Evolutionary conservation across 2,329 filamentous ascomycete genomes (phyloP).

Genomic region (Aspergillus sp.): DNA sequence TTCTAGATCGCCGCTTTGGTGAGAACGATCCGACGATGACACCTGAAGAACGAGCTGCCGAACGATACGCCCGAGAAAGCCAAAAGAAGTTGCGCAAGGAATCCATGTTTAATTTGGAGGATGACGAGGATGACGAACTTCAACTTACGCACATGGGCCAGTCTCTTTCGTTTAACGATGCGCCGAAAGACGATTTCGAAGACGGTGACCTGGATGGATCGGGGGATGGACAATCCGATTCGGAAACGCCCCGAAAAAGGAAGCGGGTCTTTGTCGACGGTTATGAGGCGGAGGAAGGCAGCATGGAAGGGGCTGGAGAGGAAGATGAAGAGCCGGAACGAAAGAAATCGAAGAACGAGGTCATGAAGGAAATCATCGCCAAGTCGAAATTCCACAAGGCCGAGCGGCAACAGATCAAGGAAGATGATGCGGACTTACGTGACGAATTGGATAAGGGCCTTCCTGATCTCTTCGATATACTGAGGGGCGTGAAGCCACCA

Average conservation of each 20-base stretch:
- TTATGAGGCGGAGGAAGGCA: constrained; percentile 35
- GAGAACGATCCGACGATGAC: constrained; percentile 93
- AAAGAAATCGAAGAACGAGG: constrained; percentile 92
- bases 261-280: constrained; percentile 40
- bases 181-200: constrained; percentile 64
- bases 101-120: constrained; percentile 84
- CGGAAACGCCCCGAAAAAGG: constrained; percentile 43
- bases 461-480: constrained; percentile 62
- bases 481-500: constrained; percentile 51
- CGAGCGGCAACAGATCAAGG: constrained; percentile 83
- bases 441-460: constrained; percentile 79
- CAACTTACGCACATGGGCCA: constrained; percentile 77
- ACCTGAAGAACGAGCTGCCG: constrained; percentile 82
- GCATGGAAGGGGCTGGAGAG: constrained; percentile 42
- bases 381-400: constrained; percentile 96
- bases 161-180: constrained; percentile 57
- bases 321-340: constrained; percentile 60
- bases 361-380: constrained; percentile 95
- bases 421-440: constrained; percentile 83
- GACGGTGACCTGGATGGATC: constrained; percentile 60
- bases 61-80: constrained; percentile 84
- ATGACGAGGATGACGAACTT: constrained; percentile 62
- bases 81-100: constrained; percentile 67
- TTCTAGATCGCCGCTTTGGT: constrained; percentile 87
- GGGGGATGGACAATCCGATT: constrained; percentile 53